phyloP scores from a whole-genome alignment of 345 rosid species.

The Gossypium australe region DNA sequence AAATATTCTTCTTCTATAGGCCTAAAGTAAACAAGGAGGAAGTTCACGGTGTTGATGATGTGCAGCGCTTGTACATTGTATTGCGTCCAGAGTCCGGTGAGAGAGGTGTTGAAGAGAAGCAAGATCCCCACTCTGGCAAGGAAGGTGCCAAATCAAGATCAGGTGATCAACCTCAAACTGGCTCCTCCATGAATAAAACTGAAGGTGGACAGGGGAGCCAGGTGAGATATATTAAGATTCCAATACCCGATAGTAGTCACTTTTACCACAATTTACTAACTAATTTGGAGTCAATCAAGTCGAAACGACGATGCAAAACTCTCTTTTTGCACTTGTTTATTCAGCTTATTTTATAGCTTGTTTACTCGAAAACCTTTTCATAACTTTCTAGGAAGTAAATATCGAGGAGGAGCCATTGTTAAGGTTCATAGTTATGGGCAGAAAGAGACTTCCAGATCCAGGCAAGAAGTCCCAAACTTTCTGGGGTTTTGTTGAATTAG shows the following conservation, averaged over 20 bases:
- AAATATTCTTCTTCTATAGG: conserved; percentile 77
- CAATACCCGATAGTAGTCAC: too few species aligned
- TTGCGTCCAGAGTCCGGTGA: conserved; percentile 64
- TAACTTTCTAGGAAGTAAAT: conserved; percentile 39
- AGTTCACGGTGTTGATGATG: conserved; percentile 54
- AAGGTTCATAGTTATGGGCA: conserved; percentile 63
- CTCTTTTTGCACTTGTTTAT: too few species aligned
- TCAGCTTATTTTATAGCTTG: background rate
- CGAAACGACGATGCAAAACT: too few species aligned
- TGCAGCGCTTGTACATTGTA: conserved; percentile 59
- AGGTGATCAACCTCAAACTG: background rate
- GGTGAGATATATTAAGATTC: conserved; percentile 22
- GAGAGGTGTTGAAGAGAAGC: conserved; percentile 49
- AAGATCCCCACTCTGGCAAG: conserved; percentile 51
- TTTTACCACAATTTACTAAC: too few species aligned
- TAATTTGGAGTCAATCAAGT: too few species aligned
- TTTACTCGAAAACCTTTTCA: background rate
- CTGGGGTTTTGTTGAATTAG: conserved; percentile 79
- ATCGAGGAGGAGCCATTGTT: conserved; percentile 50
- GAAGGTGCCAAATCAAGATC: conserved; percentile 27
- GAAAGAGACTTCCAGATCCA: conserved; percentile 67
- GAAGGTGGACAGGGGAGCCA: conserved; percentile 53
- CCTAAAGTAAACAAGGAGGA: conserved; percentile 67
- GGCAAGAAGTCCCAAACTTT: conserved; percentile 47
- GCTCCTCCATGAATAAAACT: conserved; percentile 6